phyloP scores from a whole-genome alignment of 2,329 filamentous ascomycete species.

The Aureobasidium sp. region DNA sequence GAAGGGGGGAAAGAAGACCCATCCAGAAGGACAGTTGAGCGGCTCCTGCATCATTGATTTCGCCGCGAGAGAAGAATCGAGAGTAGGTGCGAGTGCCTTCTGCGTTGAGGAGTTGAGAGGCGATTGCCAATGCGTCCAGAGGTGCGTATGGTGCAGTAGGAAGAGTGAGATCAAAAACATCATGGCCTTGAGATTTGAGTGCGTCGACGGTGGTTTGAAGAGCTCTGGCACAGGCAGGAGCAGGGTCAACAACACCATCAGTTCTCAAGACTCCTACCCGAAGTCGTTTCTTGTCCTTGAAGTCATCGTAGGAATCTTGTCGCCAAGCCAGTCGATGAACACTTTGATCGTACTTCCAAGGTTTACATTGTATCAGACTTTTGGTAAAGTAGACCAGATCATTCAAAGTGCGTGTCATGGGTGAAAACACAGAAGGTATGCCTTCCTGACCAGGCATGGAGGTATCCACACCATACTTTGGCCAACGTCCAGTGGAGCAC shows the following conservation, averaged over 20 bases:
- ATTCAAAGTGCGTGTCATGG: slow-evolving; percentile 88
- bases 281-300: slow-evolving; percentile 67
- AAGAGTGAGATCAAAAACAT: slow-evolving; percentile 71
- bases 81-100: slow-evolving; percentile 87
- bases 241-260: slow-evolving; percentile 80
- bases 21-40: slow-evolving; percentile 80
- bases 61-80: slow-evolving; percentile 78
- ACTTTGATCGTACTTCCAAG: slow-evolving; percentile 89
- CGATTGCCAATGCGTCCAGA: slow-evolving; percentile 79
- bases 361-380: slow-evolving; percentile 80
- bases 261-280: slow-evolving; percentile 81
- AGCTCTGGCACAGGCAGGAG: slow-evolving; percentile 84
- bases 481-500: slow-evolving; percentile 92
- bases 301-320: slow-evolving; percentile 67
- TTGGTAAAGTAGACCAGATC: slow-evolving; percentile 89
- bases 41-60: slow-evolving; percentile 83
- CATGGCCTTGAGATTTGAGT: slow-evolving; percentile 76
- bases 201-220: slow-evolving; percentile 76
- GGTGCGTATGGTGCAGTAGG: slow-evolving; percentile 68
- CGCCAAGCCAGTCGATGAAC: slow-evolving; percentile 90
- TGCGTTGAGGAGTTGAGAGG: slow-evolving; percentile 82
- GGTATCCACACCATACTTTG: slow-evolving; percentile 83
- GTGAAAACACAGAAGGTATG: slow-evolving; percentile 88
- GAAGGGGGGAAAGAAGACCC: slow-evolving; percentile 75
- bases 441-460: slow-evolving; percentile 96